Percentiles rank a stretch among this genome's conserved stretches.
Evolutionary conservation across 441 rosid genomes (phyloP).

Genomic region (Adansonia grandidieri): DNA sequence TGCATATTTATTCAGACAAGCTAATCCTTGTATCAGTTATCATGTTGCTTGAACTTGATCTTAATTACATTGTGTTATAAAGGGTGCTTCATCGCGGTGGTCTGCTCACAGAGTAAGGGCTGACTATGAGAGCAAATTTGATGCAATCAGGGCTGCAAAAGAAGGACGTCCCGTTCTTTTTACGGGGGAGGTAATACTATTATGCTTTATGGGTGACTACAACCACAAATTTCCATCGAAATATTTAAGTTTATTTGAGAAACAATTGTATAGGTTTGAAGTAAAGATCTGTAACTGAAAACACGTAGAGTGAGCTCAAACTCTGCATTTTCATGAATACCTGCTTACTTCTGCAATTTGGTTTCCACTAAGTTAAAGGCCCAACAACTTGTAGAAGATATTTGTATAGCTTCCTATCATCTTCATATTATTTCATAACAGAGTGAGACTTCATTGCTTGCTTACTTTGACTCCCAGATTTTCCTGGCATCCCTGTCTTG

Average conservation of each 20-base stretch:
- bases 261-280: not conserved
- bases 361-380: not conserved
- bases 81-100: constrained; percentile 90
- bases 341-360: not conserved
- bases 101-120: constrained; percentile 67
- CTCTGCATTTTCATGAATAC: not conserved
- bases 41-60: constrained; percentile 10
- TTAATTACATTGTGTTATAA: not conserved
- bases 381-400: not conserved
- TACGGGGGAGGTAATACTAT: constrained; percentile 77
- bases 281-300: not conserved
- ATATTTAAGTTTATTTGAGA: not conserved
- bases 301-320: not conserved
- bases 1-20: not conserved
- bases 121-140: constrained; percentile 53
- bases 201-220: constrained; percentile 9
- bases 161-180: constrained; percentile 74
- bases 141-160: constrained; percentile 67
- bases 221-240: not conserved
- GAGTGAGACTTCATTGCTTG: not conserved
- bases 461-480: not conserved
- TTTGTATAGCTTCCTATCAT: not conserved
- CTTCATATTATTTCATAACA: not conserved
- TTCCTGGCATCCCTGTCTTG: constrained; percentile 2
- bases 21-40: not conserved